These are phyloP conservation scores for Daldinia eschscholtzii DNA, from an alignment of 2,329 filamentous ascomycete genomes.

Conservation along the genomic window DNA sequence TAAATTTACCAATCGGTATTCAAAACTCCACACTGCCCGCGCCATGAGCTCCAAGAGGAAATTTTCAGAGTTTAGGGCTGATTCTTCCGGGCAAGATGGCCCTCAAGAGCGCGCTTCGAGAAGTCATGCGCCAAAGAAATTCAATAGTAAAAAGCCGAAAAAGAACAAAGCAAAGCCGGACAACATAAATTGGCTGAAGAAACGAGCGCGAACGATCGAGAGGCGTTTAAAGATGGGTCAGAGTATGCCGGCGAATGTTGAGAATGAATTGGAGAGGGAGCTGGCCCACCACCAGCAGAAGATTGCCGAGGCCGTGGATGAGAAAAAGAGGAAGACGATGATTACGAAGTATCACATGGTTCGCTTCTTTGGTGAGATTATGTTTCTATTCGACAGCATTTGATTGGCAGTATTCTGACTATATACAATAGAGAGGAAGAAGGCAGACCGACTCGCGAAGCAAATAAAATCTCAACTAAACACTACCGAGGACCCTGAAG, in stretches of 20 bases:
- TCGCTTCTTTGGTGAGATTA: conserved; percentile 80
- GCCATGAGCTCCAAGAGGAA: conserved; percentile 51
- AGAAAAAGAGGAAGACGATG: conserved; percentile 75
- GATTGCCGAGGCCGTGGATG: conserved; percentile 68
- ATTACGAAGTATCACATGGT: conserved; percentile 87
- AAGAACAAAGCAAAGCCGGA: conserved; percentile 60
- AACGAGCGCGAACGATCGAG: conserved; percentile 76
- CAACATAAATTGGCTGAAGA: conserved; percentile 74
- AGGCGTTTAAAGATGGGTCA: conserved; percentile 72
- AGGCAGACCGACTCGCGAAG: conserved; percentile 75
- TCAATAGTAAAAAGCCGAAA: conserved; percentile 50
- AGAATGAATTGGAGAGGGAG: conserved; percentile 78
- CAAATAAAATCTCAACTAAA: conserved; percentile 71
- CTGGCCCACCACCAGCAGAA: conserved; percentile 75
- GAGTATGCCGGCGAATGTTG: conserved; percentile 75
- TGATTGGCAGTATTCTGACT: conserved; percentile 18
- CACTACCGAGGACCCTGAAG: conserved; percentile 63
- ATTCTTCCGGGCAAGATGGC: conserved; percentile 36
- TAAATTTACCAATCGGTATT: background rate
- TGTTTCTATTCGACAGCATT: background rate
- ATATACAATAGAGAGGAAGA: conserved; percentile 72
- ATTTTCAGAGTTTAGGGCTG: conserved; percentile 47
- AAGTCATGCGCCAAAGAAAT: conserved; percentile 49
- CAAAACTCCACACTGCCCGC: background rate
- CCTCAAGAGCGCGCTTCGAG: conserved; percentile 31